phyloP scores from a whole-genome alignment of 495 filamentous ascomycete species.

The Collariella sp. region DNA sequence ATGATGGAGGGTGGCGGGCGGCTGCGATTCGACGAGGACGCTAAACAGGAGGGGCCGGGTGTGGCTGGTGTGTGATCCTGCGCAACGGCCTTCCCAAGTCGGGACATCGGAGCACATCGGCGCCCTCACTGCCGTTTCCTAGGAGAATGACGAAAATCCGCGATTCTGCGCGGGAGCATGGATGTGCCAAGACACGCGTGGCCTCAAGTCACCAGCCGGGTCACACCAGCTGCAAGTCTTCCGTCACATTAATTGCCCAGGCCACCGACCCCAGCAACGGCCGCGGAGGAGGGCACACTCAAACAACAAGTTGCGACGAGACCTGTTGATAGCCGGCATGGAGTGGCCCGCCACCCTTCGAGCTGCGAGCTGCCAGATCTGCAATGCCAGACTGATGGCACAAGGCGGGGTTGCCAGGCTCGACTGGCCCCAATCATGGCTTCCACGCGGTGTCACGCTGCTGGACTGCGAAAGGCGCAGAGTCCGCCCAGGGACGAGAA shows the following conservation, averaged over 20 bases:
- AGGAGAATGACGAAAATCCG: not conserved
- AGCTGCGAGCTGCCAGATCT: not conserved
- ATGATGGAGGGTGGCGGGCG: constrained; percentile 14
- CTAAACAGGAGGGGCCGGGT: not conserved
- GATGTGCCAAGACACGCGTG: not conserved
- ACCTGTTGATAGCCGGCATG: not conserved
- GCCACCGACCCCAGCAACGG: not conserved
- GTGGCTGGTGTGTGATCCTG: constrained; percentile 1
- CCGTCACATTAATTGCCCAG: constrained; percentile 12
- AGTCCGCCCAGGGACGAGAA: not conserved
- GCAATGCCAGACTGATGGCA: constrained; percentile 7
- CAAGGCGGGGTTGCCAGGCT: not conserved
- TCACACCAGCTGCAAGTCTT: constrained; percentile 14
- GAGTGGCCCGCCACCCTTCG: not conserved
- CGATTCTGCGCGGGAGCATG: not conserved
- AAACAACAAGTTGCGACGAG: not conserved
- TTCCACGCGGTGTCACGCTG: constrained; percentile 23
- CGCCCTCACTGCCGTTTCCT: constrained; percentile 1
- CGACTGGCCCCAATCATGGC: not conserved
- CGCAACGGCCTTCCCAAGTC: constrained; percentile 5
- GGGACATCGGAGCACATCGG: constrained; percentile 3
- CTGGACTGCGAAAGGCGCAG: constrained; percentile 13
- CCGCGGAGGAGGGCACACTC: not conserved
- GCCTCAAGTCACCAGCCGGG: constrained; percentile 4
- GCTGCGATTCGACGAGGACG: constrained; percentile 5